Evolutionary conservation across 805 yeast species (phyloP), one percentile per base, ranked within the genome.

Genomic region (Jamesozyma lodderae): DNA sequence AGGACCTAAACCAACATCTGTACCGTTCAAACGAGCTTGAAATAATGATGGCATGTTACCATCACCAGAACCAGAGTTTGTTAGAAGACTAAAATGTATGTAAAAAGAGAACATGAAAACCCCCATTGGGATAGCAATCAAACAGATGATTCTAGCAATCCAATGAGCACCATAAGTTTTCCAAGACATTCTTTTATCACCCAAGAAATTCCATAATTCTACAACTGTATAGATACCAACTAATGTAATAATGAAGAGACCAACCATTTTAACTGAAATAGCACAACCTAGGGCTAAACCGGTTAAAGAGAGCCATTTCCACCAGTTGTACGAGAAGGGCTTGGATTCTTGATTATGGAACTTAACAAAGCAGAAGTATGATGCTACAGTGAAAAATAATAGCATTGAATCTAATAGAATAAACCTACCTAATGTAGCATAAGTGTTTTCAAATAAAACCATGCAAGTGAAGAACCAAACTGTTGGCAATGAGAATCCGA

Each of bases 231-330:
- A 85, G 45, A 86, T 73, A 35, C 99, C 99, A 40, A 92, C 87
- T 45, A 87, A 66, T 14, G 86, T 62, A 41, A 94, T 90, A 43
- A 85, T 84, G 53, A 92, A 85, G 40, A 90, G 70, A 52, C 99
- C 99, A 41, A 92, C 97, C 95, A 88, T 86, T 64, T 92, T 92
- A 41, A 87, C 94, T 21, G 95, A 81, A 56, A 90, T 81, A 15
- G 88, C 82, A 60, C 92, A 83, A 30, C 98, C 97, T 52, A 92
- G 77, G 33, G 77, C 68, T 37, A 86, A 64, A 47, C 99, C 99
- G 7, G 95, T 82, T 41, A 82, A 64, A 18, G 81, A 50, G 37
- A 92, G 63, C 95, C 96, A 90, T 58, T 77, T 77, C 95, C 95
- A 92, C 98, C 99, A 92, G 57, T 78, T 77, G 53, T 79, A 67